phyloP scores from a whole-genome alignment of 2,329 filamentous ascomycete genomes.

The Epichloe coenophiala region DNA sequence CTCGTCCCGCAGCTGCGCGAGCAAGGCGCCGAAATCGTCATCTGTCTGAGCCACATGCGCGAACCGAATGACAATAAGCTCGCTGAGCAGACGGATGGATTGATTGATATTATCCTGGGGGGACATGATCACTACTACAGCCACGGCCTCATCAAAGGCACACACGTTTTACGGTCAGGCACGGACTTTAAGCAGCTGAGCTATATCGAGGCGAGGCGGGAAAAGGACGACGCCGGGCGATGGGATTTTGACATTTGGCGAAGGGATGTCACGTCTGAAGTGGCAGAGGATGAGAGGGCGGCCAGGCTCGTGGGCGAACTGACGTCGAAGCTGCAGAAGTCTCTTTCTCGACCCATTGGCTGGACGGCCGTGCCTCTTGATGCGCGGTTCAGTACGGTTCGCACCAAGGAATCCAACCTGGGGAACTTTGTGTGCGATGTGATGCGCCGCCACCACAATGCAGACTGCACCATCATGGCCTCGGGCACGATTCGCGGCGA shows the following conservation, averaged over 20 bases:
- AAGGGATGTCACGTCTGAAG: constrained; percentile 56
- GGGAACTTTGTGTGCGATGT: constrained; percentile 88
- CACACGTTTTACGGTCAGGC: constrained; percentile 74
- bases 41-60: constrained; percentile 73
- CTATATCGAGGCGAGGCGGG: constrained; percentile 66
- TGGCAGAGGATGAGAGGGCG: constrained; percentile 50
- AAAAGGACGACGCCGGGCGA: constrained; percentile 26
- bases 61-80: constrained; percentile 86
- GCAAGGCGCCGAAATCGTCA: constrained; percentile 68
- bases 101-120: constrained; percentile 80
- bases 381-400: constrained; percentile 72
- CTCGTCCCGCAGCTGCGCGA: constrained; percentile 59
- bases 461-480: constrained; percentile 76
- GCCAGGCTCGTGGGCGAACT: constrained; percentile 49
- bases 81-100: constrained; percentile 56
- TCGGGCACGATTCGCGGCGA: constrained; percentile 78
- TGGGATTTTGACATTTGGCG: constrained; percentile 74
- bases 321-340: constrained; percentile 59
- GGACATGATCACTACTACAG: constrained; percentile 86
- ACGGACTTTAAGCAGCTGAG: constrained; percentile 88
- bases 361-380: constrained; percentile 75
- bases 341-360: constrained; percentile 69
- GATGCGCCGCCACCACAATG: constrained; percentile 69
- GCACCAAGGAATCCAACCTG: constrained; percentile 65
- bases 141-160: constrained; percentile 64